Evolutionary conservation across 164 flowering plant species (phyloP), one percentile per base, ranked within the genome.

Genomic region (Stephania cephalantha): DNA sequence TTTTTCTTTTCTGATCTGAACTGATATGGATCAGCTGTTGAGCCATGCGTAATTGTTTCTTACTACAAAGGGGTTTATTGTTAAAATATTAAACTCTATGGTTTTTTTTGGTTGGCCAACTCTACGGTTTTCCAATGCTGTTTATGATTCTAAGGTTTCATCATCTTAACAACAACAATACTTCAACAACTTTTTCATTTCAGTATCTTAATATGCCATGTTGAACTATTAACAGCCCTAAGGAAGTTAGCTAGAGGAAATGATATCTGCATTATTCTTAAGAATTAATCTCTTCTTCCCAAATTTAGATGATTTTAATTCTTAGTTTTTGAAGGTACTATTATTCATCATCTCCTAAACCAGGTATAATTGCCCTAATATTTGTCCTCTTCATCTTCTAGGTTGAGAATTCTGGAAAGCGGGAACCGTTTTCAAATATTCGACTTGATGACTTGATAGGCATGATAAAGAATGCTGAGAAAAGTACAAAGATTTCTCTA

Each of bases 381-480:
- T 22, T 22, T 75, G 20, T 84, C 78, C 44, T 77, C n/a, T 72
- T 44, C 61, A 58, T 74, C 55, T 71, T 71, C 69, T 90, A 89
- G 97, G 76, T 74, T 20, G 74, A 82, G 45, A 82, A 52, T 78
- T 53, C 68, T 44, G 81, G 75, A 71, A 79, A 73, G 50, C 90
- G 73, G 66, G 87, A 86, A 72, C 83, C 83, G 77, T 84, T 83
- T 76, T 83, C 92, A 71, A 82, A 78, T 74, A 72, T 86, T 66
- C 87, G 81, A 72, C 84, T 87, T 75, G 88, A 87, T 55, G 96
- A 95, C 84, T 81, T 93, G 84, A 79, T 93, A 67, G 86, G 83
- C 82, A 86, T 93, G 97, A 89, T 95, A 83, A 88, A 84, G 80
- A 90, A 88, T 87, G 92, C 97, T 9, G 98, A 90, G 81, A 91